Base-by-base conservation (phyloP, 257 asterid species). In the Misopates orontium region DNA sequence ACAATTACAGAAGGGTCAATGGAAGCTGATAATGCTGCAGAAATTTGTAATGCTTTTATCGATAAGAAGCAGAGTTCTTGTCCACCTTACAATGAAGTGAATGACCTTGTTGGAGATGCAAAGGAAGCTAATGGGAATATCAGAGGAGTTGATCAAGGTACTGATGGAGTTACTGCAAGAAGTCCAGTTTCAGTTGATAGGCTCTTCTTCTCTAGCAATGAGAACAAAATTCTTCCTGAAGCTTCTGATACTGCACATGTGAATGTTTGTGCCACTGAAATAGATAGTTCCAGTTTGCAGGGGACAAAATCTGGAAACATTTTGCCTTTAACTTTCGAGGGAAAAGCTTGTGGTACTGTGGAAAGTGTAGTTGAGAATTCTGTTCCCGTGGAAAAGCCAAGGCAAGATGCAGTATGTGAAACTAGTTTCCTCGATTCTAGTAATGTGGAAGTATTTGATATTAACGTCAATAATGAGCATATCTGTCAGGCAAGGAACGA, bases 391-490 rank as follows among this genome's bases (percentile, higher is more conserved):
- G 77, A 68, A 73, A 77, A 75, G 42, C 68, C 71, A 12, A 66
- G 72, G 67, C 72, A 71, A 72, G 70, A 66, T 56, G 60, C 62
- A 55, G 71, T 25, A 49, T 63, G 70, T 54, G 77, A 54, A 75
- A 74, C 69, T 75, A 75, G 44, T 64, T 52, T 74, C 17, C 60
- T 58, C 56, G 56, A 73, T 41, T 78, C 83, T 60, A 77, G 59
- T 75, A 71, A 55, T 36, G 64, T 60, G 69, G 78, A 80, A 71
- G 67, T 71, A 64, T 66, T 72, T 64, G 81, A 66, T 64, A 24
- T 56, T 22, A 66, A 5, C 59, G 59, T 61, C 44, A 67, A 20
- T 25, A 66, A 72, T 69, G 69, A 39, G 42, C 64, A 71, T 57
- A 51, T 70, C 63, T 68, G 69, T 24, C 60, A 19, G 56, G 28